These are phyloP conservation scores for Dactylellina haptotyla DNA, from an alignment of 2,329 filamentous ascomycete genomes.

Conservation along the genomic window DNA sequence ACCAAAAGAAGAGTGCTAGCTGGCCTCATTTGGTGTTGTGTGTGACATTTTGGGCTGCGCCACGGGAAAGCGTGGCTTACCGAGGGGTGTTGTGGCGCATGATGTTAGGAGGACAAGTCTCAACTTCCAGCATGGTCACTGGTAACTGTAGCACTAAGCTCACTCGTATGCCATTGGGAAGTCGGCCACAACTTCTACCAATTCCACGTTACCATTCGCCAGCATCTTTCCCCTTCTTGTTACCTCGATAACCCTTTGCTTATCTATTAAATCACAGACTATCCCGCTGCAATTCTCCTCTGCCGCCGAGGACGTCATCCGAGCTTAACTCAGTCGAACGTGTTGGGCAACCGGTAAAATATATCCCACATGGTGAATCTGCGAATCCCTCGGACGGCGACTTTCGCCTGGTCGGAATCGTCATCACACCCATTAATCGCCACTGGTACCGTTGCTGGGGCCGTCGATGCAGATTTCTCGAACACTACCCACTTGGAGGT, in stretches of 20 bases:
- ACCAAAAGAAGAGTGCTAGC: background rate
- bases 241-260: background rate
- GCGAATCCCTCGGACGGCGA: slow-evolving; percentile 92
- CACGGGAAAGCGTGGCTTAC: background rate
- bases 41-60: slow-evolving; percentile 8
- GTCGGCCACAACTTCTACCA: slow-evolving; percentile 37
- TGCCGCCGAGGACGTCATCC: slow-evolving; percentile 17
- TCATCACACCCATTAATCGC: slow-evolving; percentile 81
- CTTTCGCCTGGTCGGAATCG: slow-evolving; percentile 95
- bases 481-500: slow-evolving; percentile 96
- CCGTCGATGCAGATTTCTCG: slow-evolving; percentile 96
- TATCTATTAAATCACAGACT: background rate
- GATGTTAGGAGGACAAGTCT: slow-evolving; percentile 49
- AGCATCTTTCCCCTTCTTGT: background rate
- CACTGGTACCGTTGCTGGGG: slow-evolving; percentile 92
- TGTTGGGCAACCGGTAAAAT: slow-evolving; percentile 44
- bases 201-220: slow-evolving; percentile 18
- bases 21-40: slow-evolving; percentile 39
- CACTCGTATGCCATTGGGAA: slow-evolving; percentile 40
- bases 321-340: slow-evolving; percentile 27
- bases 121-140: slow-evolving; percentile 53
- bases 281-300: background rate
- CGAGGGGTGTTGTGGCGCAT: slow-evolving; percentile 33
- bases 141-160: slow-evolving; percentile 31
- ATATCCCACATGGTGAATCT: slow-evolving; percentile 81